Evolutionary conservation across 2,329 filamentous ascomycete genomes (phyloP).

Genomic region (Clarireedia sp.): DNA sequence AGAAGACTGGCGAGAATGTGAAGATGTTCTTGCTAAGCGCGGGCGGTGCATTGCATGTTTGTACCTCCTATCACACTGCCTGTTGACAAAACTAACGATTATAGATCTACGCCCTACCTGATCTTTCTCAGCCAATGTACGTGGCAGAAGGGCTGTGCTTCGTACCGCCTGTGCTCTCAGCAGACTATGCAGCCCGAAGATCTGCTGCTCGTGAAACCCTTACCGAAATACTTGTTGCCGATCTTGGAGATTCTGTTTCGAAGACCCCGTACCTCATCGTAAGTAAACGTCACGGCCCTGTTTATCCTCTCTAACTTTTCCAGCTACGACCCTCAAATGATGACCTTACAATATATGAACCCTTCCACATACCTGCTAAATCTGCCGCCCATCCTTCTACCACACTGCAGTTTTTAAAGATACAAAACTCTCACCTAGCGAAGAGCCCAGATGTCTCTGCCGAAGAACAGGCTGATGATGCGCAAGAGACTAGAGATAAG

Average conservation of each 20-base stretch:
- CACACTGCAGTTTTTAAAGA: conserved; percentile 68
- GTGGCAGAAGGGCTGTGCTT: conserved; percentile 69
- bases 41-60: conserved; percentile 66
- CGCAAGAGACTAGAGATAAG: conserved; percentile 33
- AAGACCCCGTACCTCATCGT: conserved; percentile 76
- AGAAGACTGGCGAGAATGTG: conserved; percentile 42
- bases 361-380: conserved; percentile 46
- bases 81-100: conserved; percentile 10
- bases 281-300: conserved; percentile 30
- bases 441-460: conserved; percentile 43
- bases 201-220: conserved; percentile 65
- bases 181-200: conserved; percentile 62
- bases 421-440: conserved; percentile 60
- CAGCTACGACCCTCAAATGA: conserved; percentile 71
- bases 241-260: conserved; percentile 68
- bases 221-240: conserved; percentile 72
- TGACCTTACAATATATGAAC: conserved; percentile 82
- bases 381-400: conserved; percentile 18
- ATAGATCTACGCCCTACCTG: conserved; percentile 68
- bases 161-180: conserved; percentile 66
- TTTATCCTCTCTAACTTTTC: conserved; percentile 7
- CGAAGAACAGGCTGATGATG: conserved; percentile 42
- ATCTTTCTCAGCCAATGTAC: conserved; percentile 64
- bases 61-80: conserved; percentile 27
- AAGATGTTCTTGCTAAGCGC: conserved; percentile 71